Conservation (phyloP, 2,329 filamentous ascomycete genomes). For the Polychaeton citri region DNA sequence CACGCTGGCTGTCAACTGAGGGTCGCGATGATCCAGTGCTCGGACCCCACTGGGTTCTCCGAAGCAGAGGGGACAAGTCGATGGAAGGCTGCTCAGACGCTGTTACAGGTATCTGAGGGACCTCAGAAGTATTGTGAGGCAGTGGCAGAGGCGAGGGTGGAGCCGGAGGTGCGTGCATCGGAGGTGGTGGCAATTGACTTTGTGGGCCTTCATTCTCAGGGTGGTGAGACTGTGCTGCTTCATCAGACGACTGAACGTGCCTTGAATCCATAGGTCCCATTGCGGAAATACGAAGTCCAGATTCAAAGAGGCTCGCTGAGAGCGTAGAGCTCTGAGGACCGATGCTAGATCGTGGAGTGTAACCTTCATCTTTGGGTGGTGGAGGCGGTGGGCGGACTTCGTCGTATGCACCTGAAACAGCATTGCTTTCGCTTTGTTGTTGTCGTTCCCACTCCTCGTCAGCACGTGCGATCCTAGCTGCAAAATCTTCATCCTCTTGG, state of each 20-base stretch:
- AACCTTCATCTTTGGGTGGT: conserved; percentile 30
- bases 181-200: conserved; percentile 23
- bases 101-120: conserved; percentile 7
- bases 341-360: conserved; percentile 20
- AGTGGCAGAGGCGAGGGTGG: conserved; percentile 22
- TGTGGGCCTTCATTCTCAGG: conserved; percentile 6
- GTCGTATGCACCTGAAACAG: conserved; percentile 11
- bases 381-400: conserved; percentile 25
- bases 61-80: conserved; percentile 16
- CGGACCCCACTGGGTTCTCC: conserved; percentile 14
- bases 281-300: conserved; percentile 18
- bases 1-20: conserved; percentile 18
- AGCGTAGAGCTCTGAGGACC: conserved; percentile 13
- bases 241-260: conserved; percentile 20
- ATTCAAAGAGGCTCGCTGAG: conserved; percentile 7
- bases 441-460: conserved; percentile 20
- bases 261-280: conserved; percentile 21
- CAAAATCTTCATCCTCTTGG: conserved; percentile 17
- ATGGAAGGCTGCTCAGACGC: conserved; percentile 14
- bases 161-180: conserved; percentile 34
- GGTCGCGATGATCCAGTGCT: conserved; percentile 16
- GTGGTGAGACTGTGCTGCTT: conserved; percentile 7
- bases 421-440: conserved; percentile 12
- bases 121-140: conserved; percentile 13
- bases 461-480: conserved; percentile 16